Evolutionary conservation across 768 basidiomycete species (phyloP).

Genomic region (Tulasnella sp.): DNA sequence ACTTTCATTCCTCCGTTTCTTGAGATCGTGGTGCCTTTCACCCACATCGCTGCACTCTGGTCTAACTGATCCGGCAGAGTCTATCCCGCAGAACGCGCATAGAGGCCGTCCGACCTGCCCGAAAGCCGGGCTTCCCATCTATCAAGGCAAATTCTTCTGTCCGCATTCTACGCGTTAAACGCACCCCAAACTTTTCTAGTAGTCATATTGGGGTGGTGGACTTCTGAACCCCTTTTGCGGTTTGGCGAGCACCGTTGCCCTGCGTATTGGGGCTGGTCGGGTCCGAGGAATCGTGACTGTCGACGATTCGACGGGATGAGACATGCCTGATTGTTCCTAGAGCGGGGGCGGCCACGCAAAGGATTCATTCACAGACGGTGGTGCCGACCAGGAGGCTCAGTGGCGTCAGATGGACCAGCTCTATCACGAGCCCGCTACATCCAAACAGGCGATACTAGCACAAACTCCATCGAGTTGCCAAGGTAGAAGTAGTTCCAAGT

Average conservation of each 20-base stretch:
- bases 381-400: neutral
- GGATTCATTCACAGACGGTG: neutral
- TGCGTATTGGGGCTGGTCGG: neutral
- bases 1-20: neutral
- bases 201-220: neutral
- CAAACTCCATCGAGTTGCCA: neutral
- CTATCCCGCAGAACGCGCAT: neutral
- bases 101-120: neutral
- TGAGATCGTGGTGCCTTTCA: neutral
- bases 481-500: neutral
- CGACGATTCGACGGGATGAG: neutral
- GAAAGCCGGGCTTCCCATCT: neutral
- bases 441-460: neutral
- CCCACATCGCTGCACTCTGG: neutral
- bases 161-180: neutral
- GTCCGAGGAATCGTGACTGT: neutral
- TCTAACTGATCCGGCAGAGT: neutral
- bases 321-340: neutral
- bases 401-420: neutral
- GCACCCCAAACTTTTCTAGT: neutral
- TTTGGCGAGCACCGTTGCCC: neutral
- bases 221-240: neutral
- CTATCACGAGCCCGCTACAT: neutral
- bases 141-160: neutral
- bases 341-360: neutral